Base-by-base conservation (phyloP, 768 basidiomycete species). In the Hypholoma sublateritium region DNA sequence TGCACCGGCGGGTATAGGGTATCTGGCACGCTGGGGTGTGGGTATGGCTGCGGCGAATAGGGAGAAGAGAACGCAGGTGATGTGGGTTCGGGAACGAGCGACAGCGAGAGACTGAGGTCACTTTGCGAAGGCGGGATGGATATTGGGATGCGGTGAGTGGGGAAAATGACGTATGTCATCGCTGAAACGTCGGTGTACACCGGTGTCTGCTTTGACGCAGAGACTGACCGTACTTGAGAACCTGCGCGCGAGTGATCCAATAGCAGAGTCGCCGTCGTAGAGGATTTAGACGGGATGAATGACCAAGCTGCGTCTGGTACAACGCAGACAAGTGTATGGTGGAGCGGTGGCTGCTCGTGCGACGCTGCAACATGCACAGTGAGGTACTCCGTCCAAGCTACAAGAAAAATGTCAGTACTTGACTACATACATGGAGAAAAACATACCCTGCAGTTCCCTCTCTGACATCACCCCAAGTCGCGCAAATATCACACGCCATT, bases 401-500 rank as follows among this genome's bases (percentile, higher is more conserved):
- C n/a, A 37, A 32, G 52, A 11, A 19, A 51, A 46, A 2, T 13
- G 8, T 21, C 53, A 52, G 62, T 24, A n/a, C 61, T 44, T 36
- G 50, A 11, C 16, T 50, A n/a, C 42, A 39, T 57, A 39, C 25
- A 53, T 3, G 19, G 25, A 56, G 24, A 41, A 47, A 34, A 13
- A 72, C 85, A 57, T 61, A 91, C 92, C 87, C 62, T 85, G 77
- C 19, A 91, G 67, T 65, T 95, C 93, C 5, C 66, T 65, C 48
- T 76, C 70, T 1, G 71, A 68, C 76, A 93, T 84, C 9, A 71
- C 56, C 0, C 92, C 92, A 3, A 87, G 70, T 65, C 86, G 90
- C 5, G 87, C 74, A 55, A 95, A 76, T 8, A 88, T 85, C 11
- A 94, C 72, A 50, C 87, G 80, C 93, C 93, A 95, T 67, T 94